Percentiles rank a stretch among this genome's conserved stretches.
Conservation (phyloP, 1,139 yeast species). For the Diutina rugosa region DNA sequence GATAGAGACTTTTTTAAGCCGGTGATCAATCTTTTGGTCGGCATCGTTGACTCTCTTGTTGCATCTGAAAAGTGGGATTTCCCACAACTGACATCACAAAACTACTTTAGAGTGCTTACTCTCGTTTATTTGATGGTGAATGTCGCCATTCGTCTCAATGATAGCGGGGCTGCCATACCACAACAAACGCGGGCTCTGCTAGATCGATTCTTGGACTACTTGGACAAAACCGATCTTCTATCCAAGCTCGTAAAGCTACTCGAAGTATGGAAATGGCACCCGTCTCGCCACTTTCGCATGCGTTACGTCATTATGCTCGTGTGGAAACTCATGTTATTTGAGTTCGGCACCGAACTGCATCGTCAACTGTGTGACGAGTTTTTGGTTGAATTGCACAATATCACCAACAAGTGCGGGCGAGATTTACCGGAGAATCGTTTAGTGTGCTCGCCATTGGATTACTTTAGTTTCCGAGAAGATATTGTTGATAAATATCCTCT, state of each 20-base stretch:
- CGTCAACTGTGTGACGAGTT: slow-evolving; percentile 36
- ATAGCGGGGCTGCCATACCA: slow-evolving; percentile 22
- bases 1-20: background rate
- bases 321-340: slow-evolving; percentile 46
- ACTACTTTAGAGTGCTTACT: slow-evolving; percentile 32
- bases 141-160: slow-evolving; percentile 7
- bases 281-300: slow-evolving; percentile 11
- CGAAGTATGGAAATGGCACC: slow-evolving; percentile 58
- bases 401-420: slow-evolving; percentile 19
- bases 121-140: slow-evolving; percentile 37
- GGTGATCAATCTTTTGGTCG: background rate
- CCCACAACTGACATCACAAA: slow-evolving; percentile 1
- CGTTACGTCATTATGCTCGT: slow-evolving; percentile 45
- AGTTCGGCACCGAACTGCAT: slow-evolving; percentile 47
- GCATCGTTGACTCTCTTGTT: background rate
- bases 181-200: background rate
- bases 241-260: slow-evolving; percentile 15
- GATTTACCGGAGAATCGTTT: slow-evolving; percentile 14
- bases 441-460: slow-evolving; percentile 66
- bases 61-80: background rate
- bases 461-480: slow-evolving; percentile 67
- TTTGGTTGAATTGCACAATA: slow-evolving; percentile 28
- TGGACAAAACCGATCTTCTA: background rate
- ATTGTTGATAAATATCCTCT: slow-evolving; percentile 60
- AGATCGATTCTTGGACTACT: background rate